Evolutionary conservation across 2,329 filamentous ascomycete genomes (phyloP).

Genomic region (Orbilia ellipsospora): DNA sequence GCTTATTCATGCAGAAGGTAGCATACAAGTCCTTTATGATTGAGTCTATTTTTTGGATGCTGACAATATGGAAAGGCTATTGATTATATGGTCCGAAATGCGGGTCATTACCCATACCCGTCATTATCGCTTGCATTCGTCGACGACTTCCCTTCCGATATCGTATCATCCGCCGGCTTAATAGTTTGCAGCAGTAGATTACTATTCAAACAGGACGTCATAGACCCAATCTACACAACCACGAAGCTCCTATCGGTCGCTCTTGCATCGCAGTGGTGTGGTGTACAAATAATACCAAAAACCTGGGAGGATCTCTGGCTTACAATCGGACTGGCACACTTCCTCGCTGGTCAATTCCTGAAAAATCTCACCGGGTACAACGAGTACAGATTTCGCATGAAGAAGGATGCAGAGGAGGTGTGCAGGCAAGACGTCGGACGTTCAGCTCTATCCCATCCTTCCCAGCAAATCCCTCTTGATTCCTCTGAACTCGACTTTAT

Average conservation of each 20-base stretch:
- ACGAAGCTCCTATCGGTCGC: slow-evolving; percentile 84
- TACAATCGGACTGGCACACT: slow-evolving; percentile 88
- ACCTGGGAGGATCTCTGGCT: slow-evolving; percentile 86
- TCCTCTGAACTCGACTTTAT: slow-evolving; percentile 90
- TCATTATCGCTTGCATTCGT: slow-evolving; percentile 95
- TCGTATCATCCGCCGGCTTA: slow-evolving; percentile 80
- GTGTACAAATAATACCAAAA: slow-evolving; percentile 89
- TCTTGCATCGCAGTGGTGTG: slow-evolving; percentile 91
- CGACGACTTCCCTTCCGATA: slow-evolving; percentile 83
- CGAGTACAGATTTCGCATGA: slow-evolving; percentile 90
- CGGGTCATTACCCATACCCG: slow-evolving; percentile 88
- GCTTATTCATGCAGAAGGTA: slow-evolving; percentile 78
- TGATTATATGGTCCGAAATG: slow-evolving; percentile 90
- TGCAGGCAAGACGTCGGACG: slow-evolving; percentile 81
- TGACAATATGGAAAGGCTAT: slow-evolving; percentile 69
- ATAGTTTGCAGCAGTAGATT: slow-evolving; percentile 88
- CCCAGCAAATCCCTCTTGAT: slow-evolving; percentile 75
- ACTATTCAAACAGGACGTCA: slow-evolving; percentile 83
- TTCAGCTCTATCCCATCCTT: slow-evolving; percentile 62
- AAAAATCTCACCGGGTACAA: slow-evolving; percentile 92
- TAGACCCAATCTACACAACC: slow-evolving; percentile 84
- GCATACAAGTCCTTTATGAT: not conserved
- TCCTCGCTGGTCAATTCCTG: slow-evolving; percentile 94
- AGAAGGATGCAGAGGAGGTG: slow-evolving; percentile 82
- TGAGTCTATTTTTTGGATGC: not conserved